phyloP scores from a whole-genome alignment of 306 rosid genomes.

The Inga oerstediana region DNA sequence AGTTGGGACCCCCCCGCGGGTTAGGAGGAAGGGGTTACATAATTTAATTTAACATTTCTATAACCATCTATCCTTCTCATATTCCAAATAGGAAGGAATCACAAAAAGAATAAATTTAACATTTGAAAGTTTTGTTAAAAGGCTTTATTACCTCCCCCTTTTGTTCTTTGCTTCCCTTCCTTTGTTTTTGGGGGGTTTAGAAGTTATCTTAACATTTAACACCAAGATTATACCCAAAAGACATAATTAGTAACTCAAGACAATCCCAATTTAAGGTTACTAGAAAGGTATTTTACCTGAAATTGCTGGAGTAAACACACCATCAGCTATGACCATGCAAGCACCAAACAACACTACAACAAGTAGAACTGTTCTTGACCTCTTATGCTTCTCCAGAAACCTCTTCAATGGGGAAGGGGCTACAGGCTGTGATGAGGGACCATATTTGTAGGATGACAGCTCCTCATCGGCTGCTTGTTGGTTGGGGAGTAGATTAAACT shows the following conservation, averaged over 20 bases:
- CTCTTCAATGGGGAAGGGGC: constrained; percentile 64
- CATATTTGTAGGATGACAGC: constrained; percentile 75
- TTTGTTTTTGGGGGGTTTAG: not conserved
- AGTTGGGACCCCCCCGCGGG: not conserved
- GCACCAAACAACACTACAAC: constrained; percentile 78
- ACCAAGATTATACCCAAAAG: not conserved
- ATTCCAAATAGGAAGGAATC: not conserved
- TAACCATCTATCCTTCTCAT: not conserved
- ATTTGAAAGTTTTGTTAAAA: not conserved
- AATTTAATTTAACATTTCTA: not conserved
- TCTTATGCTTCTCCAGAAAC: constrained; percentile 80
- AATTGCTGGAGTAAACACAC: constrained; percentile 90
- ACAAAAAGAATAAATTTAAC: not conserved
- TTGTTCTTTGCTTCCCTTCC: not conserved
- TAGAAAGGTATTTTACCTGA: constrained; percentile 54
- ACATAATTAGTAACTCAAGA: constrained; percentile 1
- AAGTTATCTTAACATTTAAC: not conserved
- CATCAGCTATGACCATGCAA: constrained; percentile 93
- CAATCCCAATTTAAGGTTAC: constrained; percentile 6
- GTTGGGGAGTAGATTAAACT: constrained; percentile 81
- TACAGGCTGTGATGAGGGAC: constrained; percentile 62
- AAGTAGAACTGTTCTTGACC: constrained; percentile 67
- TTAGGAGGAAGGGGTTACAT: not conserved
- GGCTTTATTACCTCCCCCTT: not conserved
- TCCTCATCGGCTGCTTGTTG: constrained; percentile 96